These are phyloP conservation scores for Linum lewisii DNA, from an alignment of 345 rosid species.

Conservation along the genomic window DNA sequence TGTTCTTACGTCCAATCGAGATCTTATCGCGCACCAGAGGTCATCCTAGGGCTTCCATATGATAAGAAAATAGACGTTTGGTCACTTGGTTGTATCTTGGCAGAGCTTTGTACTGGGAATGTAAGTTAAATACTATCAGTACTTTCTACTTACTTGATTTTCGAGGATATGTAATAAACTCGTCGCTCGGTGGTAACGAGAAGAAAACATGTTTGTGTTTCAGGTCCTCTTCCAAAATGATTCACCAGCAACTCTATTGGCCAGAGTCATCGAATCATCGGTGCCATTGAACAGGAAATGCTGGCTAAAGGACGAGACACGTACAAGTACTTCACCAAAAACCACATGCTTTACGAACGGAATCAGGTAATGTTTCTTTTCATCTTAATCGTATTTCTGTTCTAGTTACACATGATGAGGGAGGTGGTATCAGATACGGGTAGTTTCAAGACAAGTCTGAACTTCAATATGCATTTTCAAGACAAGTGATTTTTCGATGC, in stretches of 20 bases:
- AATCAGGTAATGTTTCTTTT: conserved; percentile 50
- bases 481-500: too few relatives aligned
- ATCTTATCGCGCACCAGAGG: conserved; percentile 98
- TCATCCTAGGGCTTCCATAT: conserved; percentile 85
- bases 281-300: conserved; percentile 73
- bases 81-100: conserved; percentile 99
- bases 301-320: conserved; percentile 90
- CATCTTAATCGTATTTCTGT: neutral
- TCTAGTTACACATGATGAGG: neutral
- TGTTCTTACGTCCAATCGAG: conserved; percentile 98
- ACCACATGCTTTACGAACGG: conserved; percentile 88
- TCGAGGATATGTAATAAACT: neutral
- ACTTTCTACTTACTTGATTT: too few relatives aligned
- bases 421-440: too few relatives aligned
- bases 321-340: conserved; percentile 82
- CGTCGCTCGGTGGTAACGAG: neutral
- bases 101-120: conserved; percentile 95
- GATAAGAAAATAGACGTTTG: conserved; percentile 92
- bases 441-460: too few relatives aligned
- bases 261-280: conserved; percentile 79
- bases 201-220: conserved; percentile 11
- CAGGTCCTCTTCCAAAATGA: conserved; percentile 98
- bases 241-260: conserved; percentile 90
- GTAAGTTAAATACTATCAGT: conserved; percentile 41
- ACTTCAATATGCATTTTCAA: too few relatives aligned